These are phyloP conservation scores for Pseudogymnoascus sp. DNA, from an alignment of 2,329 filamentous ascomycete genomes.

Conservation along the genomic window DNA sequence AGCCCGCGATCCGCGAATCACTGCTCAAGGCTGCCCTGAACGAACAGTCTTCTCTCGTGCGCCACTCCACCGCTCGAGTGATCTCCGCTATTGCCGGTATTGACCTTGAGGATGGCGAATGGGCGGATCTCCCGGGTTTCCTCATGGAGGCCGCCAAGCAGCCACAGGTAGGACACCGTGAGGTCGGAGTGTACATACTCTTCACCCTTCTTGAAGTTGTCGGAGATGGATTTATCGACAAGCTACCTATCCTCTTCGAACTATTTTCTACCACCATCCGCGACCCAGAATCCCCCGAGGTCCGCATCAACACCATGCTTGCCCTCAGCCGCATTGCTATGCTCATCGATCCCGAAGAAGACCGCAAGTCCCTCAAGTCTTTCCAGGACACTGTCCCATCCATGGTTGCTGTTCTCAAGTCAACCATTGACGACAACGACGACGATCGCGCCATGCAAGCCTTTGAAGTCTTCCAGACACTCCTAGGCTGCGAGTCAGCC, in stretches of 20 bases:
- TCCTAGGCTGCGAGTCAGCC: conserved; percentile 80
- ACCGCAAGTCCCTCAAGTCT: conserved; percentile 60
- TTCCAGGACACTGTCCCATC: conserved; percentile 75
- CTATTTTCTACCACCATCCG: conserved; percentile 82
- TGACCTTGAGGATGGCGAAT: conserved; percentile 81
- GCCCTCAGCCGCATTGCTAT: conserved; percentile 82
- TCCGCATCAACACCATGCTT: conserved; percentile 89
- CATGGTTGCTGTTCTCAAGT: conserved; percentile 86
- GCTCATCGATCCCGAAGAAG: conserved; percentile 81
- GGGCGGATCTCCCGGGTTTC: conserved; percentile 70
- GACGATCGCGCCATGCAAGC: conserved; percentile 84
- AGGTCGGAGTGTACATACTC: conserved; percentile 87
- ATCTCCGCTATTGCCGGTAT: conserved; percentile 79
- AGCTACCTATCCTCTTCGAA: conserved; percentile 69
- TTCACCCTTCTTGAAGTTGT: conserved; percentile 86
- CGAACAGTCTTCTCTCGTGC: conserved; percentile 67
- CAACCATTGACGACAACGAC: conserved; percentile 68
- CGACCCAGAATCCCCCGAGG: conserved; percentile 83
- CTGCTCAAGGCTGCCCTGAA: conserved; percentile 76
- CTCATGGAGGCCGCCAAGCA: conserved; percentile 74
- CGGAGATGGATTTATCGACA: conserved; percentile 74
- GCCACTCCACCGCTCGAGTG: conserved; percentile 81
- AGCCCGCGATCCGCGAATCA: conserved; percentile 70
- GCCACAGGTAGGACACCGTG: conserved; percentile 67
- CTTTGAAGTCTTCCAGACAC: conserved; percentile 95